Evolutionary conservation across 768 basidiomycete species (phyloP).

Genomic region (Tricholoma saponaceum): DNA sequence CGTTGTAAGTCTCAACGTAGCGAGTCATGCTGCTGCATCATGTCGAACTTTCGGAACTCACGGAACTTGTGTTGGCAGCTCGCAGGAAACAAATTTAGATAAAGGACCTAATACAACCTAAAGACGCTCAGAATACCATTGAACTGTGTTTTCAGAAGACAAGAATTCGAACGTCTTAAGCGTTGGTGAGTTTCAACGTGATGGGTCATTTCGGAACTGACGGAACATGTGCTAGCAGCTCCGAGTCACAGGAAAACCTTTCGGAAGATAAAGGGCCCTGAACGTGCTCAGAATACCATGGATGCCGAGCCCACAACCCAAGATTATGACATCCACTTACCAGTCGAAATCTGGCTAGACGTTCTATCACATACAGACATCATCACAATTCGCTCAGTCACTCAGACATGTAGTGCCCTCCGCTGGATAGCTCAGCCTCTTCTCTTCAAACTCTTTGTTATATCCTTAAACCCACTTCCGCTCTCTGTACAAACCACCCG

Average conservation of each 20-base stretch:
- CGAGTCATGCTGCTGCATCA: too few relatives aligned
- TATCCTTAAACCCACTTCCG: constrained; percentile 1
- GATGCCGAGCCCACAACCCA: neutral
- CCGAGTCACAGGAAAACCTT: neutral
- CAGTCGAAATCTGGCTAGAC: constrained; percentile 17
- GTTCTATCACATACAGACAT: constrained; percentile 8
- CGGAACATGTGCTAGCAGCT: neutral
- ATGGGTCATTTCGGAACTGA: neutral
- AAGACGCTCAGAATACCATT: too few relatives aligned
- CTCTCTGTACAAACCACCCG: neutral
- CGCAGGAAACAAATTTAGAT: too few relatives aligned
- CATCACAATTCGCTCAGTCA: constrained; percentile 7
- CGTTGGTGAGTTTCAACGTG: neutral
- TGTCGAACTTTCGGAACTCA: too few relatives aligned
- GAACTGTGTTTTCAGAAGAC: neutral
- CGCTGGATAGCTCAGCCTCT: constrained; percentile 16
- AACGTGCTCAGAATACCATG: neutral
- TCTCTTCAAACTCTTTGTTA: constrained; percentile 15
- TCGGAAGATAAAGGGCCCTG: neutral
- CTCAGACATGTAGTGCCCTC: constrained; percentile 11
- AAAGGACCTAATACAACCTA: too few relatives aligned
- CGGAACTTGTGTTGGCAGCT: too few relatives aligned
- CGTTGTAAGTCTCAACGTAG: too few relatives aligned
- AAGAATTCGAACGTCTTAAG: neutral
- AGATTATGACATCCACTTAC: constrained; percentile 1